Conservation (phyloP, 2,329 filamentous ascomycete genomes). For the Trichoderma sp. region DNA sequence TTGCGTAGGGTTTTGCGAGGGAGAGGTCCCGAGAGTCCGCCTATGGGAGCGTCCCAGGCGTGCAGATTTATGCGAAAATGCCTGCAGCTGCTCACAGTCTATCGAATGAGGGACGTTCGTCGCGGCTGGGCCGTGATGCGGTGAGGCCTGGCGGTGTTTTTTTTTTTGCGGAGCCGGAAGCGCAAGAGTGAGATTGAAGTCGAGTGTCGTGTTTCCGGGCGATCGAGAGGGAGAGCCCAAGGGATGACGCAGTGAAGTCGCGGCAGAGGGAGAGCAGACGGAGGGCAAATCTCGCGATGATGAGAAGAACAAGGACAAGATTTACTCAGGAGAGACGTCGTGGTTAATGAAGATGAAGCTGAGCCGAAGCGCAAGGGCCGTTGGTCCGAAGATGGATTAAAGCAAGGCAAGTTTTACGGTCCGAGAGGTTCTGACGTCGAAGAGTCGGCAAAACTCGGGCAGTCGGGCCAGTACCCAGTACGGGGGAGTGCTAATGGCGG, state of each 20-base stretch:
- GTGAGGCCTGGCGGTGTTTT: conserved; percentile 10
- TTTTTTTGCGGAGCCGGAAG: background rate
- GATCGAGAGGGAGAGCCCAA: background rate
- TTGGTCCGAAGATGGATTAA: conserved; percentile 5
- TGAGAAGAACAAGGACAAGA: background rate
- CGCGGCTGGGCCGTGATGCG: conserved; percentile 16
- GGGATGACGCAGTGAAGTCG: background rate
- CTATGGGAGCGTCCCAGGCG: background rate
- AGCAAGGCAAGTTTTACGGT: background rate
- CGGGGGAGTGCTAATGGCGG: conserved; percentile 33
- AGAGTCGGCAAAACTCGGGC: conserved; percentile 21
- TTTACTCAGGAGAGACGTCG: background rate
- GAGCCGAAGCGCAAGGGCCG: conserved; percentile 3
- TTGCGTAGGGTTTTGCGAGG: background rate
- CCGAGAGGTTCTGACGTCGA: conserved; percentile 21
- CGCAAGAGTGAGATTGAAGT: background rate
- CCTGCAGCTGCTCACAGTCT: background rate
- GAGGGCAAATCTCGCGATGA: background rate
- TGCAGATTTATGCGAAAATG: conserved; percentile 11
- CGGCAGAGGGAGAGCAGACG: background rate
- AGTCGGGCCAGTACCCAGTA: background rate
- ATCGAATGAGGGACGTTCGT: conserved; percentile 3
- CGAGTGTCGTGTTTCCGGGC: background rate
- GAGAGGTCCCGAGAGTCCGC: background rate
- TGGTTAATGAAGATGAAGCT: background rate